phyloP scores from a whole-genome alignment of 306 rosid genomes.

The Benincasa hispida region DNA sequence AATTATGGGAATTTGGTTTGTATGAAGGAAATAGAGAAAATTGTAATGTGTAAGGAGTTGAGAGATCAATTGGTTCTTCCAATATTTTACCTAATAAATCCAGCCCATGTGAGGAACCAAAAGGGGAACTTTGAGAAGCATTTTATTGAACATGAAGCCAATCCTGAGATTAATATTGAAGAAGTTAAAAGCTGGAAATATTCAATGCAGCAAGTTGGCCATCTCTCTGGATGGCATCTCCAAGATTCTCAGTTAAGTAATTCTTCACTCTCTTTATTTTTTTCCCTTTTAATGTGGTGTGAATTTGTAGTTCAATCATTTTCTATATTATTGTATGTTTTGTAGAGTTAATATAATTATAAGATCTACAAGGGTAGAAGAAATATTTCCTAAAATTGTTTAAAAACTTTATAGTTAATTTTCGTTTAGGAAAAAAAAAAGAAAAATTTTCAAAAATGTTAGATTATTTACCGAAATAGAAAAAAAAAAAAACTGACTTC shows the following conservation, averaged over 20 bases:
- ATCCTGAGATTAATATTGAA: not conserved
- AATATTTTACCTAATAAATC: constrained; percentile 30
- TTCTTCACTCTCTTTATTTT: not conserved
- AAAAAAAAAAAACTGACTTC: too few relatives aligned
- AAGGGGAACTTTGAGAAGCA: constrained; percentile 8
- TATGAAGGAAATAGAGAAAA: constrained; percentile 30
- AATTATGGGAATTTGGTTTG: constrained; percentile 26
- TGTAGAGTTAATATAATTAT: too few relatives aligned
- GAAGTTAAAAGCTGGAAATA: constrained; percentile 20
- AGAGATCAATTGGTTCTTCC: constrained; percentile 26
- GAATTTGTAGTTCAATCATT: too few relatives aligned
- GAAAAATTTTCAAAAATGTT: too few relatives aligned
- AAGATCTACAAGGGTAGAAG: too few relatives aligned
- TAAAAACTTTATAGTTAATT: too few relatives aligned
- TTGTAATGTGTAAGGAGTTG: constrained; percentile 12
- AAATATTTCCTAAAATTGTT: too few relatives aligned
- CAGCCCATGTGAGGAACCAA: constrained; percentile 25
- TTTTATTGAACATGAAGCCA: constrained; percentile 13
- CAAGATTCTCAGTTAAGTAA: not conserved
- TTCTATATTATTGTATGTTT: too few relatives aligned
- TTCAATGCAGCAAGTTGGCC: constrained; percentile 11
- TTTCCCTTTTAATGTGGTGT: too few relatives aligned
- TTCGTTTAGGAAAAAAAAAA: too few relatives aligned
- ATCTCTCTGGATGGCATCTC: constrained; percentile 1
- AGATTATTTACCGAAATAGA: too few relatives aligned